phyloP scores from a whole-genome alignment of 805 yeast species.

The Schizosaccharomyces cryophilus region DNA sequence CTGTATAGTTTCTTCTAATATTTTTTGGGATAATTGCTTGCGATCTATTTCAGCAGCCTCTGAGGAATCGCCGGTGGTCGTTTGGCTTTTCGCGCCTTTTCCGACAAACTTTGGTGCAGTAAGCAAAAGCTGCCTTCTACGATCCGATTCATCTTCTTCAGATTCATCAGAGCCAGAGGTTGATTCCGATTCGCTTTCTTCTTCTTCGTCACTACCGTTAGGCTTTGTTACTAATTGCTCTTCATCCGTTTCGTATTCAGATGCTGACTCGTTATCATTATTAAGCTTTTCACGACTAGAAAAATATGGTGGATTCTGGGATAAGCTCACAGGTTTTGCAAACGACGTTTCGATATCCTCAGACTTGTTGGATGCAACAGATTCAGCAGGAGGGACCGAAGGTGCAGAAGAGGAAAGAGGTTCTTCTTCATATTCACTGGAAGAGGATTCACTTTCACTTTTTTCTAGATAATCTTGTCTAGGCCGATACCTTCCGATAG shows the following conservation, averaged over 20 bases:
- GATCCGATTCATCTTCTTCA: background rate
- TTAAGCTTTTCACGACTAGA: background rate
- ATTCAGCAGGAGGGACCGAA: background rate
- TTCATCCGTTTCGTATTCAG: background rate
- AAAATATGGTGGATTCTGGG: background rate
- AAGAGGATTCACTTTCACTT: background rate
- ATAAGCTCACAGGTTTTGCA: background rate
- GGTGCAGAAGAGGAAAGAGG: background rate
- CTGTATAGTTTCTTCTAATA: conserved; percentile 3
- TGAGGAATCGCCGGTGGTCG: background rate
- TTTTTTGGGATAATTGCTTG: background rate
- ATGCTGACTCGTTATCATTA: background rate
- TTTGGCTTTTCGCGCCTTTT: background rate
- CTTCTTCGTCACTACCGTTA: background rate
- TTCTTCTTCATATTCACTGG: conserved; percentile 2
- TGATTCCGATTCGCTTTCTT: background rate
- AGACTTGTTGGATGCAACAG: background rate
- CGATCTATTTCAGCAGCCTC: background rate
- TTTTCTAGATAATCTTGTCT: background rate
- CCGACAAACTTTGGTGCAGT: background rate
- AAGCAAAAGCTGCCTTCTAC: conserved; percentile 1
- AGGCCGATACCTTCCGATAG: background rate
- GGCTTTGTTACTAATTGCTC: background rate
- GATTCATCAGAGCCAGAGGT: background rate
- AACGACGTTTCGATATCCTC: background rate